Conservation (phyloP, 129 eudicot genomes). For the Kitagawia praeruptora region DNA sequence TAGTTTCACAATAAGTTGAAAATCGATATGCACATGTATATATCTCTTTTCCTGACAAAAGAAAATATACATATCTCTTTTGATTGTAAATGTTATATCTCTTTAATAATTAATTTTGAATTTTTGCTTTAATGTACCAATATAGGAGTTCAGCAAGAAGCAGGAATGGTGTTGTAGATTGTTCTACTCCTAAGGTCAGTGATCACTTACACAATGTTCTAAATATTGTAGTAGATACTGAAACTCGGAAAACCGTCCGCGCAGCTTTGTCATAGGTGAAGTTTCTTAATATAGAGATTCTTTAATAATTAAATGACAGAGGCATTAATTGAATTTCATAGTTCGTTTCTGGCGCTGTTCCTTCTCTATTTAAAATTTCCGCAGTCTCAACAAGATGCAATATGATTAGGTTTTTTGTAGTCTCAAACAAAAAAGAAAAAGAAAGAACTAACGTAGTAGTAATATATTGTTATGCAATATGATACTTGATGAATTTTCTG, state of each 20-base stretch:
- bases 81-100: not conserved
- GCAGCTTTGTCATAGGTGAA: constrained; percentile 27
- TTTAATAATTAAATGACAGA: not conserved
- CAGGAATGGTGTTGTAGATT: constrained; percentile 27
- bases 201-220: constrained; percentile 8
- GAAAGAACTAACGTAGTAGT: no score
- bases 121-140: not conserved
- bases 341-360: not conserved
- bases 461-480: no score
- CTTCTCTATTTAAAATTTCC: no score
- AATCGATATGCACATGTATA: not conserved
- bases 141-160: constrained; percentile 39
- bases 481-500: no score
- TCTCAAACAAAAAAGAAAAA: no score
- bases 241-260: constrained; percentile 18
- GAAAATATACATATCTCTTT: no score
- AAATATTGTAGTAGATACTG: constrained; percentile 20
- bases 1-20: not conserved
- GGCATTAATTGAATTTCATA: not conserved
- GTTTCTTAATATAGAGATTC: constrained; percentile 6
- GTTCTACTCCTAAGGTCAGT: constrained; percentile 17
- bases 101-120: not conserved
- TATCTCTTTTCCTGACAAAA: no score
- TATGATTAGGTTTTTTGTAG: no score
- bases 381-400: no score